Conservation (phyloP, 352 stramenopile species). For the Globisporangium irregulare region DNA sequence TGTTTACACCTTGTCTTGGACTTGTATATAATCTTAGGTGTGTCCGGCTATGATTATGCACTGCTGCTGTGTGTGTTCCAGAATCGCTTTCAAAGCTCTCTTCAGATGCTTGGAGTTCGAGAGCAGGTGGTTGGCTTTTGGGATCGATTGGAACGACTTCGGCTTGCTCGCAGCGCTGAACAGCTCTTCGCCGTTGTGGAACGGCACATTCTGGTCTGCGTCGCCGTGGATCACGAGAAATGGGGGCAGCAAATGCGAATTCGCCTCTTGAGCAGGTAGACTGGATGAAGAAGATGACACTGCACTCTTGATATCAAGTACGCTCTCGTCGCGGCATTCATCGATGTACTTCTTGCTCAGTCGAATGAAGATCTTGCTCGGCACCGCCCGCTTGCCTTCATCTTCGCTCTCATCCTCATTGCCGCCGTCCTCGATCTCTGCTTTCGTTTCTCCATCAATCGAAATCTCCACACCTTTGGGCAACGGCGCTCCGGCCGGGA, state of each 20-base stretch:
- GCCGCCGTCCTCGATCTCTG: not conserved
- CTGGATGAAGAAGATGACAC: conserved; percentile 19
- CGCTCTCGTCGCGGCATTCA: conserved; percentile 42
- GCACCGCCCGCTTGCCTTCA: not conserved
- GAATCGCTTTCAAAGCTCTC: conserved; percentile 50
- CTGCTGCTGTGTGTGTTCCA: conserved; percentile 18
- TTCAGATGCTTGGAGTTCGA: conserved; percentile 76
- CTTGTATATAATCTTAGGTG: no score
- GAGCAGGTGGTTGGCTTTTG: conserved; percentile 72
- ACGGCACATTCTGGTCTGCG: conserved; percentile 56
- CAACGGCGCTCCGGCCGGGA: conserved; percentile 38
- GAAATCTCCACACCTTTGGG: conserved; percentile 37
- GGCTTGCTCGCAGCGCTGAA: conserved; percentile 52
- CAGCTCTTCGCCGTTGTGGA: conserved; percentile 47
- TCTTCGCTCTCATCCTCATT: no score
- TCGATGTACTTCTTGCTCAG: conserved; percentile 48
- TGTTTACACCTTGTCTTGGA: no score
- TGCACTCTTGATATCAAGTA: conserved; percentile 38
- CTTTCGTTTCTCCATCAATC: conserved; percentile 30
- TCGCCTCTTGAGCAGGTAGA: not conserved
- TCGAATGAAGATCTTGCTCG: conserved; percentile 51
- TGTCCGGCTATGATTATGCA: not conserved
- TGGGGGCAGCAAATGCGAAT: conserved; percentile 17
- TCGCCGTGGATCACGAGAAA: conserved; percentile 72
- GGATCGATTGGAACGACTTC: conserved; percentile 52